Conservation (phyloP, 176 grass and related monocot genomes). For the Themeda triandra region DNA sequence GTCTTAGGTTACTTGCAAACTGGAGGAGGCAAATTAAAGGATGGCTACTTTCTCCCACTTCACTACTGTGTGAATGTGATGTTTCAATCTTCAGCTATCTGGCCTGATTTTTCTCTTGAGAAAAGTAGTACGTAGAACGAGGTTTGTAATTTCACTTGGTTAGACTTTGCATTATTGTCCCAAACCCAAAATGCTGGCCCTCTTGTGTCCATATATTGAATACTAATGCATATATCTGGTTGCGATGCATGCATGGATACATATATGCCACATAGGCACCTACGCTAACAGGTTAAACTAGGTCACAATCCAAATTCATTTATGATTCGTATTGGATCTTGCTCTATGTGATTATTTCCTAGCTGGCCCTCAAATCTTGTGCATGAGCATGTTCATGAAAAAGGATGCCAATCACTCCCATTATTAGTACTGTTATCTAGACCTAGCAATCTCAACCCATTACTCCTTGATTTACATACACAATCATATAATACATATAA, state of each 20-base stretch:
- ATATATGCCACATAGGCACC: slow-evolving; percentile 12
- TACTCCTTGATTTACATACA: not conserved
- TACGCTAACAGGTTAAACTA: slow-evolving; percentile 22
- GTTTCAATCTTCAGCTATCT: not conserved
- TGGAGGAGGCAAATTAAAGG: no score
- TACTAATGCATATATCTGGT: not conserved
- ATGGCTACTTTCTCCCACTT: not conserved
- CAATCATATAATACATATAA: no score
- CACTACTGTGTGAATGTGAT: not conserved
- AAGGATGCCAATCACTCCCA: slow-evolving; percentile 10
- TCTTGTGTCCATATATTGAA: not conserved
- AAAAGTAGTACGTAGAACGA: not conserved
- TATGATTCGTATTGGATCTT: slow-evolving; percentile 63
- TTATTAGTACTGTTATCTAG: not conserved
- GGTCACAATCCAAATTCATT: slow-evolving; percentile 27
- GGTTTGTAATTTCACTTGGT: not conserved
- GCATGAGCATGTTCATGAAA: slow-evolving; percentile 42
- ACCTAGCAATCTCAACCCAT: not conserved
- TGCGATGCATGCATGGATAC: not conserved
- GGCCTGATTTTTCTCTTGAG: not conserved
- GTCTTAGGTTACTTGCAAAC: no score
- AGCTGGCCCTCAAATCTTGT: slow-evolving; percentile 42
- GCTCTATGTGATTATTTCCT: slow-evolving; percentile 17
- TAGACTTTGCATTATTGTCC: not conserved
- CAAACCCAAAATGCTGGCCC: not conserved